Evolutionary conservation across 306 rosid genomes (phyloP).

Genomic region (Vigna radiata): DNA sequence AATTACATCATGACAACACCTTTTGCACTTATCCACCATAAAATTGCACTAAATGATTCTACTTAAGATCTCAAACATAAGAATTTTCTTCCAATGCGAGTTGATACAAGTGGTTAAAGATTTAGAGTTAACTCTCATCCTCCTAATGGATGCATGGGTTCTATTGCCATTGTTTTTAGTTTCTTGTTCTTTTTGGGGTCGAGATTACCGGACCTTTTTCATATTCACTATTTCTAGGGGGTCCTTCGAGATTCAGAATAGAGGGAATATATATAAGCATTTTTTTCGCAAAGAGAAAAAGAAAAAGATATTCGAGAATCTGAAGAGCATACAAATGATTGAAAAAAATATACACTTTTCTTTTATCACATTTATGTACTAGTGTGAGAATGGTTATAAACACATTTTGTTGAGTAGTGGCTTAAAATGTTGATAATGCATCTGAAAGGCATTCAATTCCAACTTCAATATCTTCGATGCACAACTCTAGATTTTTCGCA

Average conservation of each 20-base stretch:
- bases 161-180: background rate
- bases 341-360: background rate
- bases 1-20: background rate
- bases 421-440: constrained; percentile 32
- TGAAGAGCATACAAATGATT: background rate
- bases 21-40: too few species aligned
- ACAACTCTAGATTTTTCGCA: constrained; percentile 17
- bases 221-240: background rate
- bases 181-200: background rate
- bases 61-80: too few species aligned
- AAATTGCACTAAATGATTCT: too few species aligned
- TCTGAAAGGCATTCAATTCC: constrained; percentile 32
- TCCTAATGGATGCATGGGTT: background rate
- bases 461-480: constrained; percentile 36
- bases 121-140: background rate
- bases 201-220: background rate
- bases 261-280: background rate
- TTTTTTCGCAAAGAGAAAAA: background rate
- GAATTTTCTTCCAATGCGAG: background rate
- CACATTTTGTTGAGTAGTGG: background rate
- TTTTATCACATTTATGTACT: constrained; percentile 20
- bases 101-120: background rate
- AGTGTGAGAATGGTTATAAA: background rate
- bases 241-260: background rate
- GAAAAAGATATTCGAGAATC: background rate